Evolutionary conservation across 2,329 filamentous ascomycete species (phyloP).

Genomic region (Penicillium sp.): DNA sequence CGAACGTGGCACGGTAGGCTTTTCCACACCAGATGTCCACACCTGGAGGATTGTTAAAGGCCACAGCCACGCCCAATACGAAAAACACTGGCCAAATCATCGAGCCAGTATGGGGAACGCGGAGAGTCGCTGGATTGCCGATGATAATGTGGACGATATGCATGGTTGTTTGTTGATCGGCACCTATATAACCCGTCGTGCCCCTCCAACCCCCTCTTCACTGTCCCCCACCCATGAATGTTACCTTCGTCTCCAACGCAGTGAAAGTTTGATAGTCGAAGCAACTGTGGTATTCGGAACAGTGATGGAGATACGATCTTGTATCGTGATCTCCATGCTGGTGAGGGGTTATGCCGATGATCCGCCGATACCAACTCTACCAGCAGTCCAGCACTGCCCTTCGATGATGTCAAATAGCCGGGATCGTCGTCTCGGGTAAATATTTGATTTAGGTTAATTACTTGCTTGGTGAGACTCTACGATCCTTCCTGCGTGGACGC

Average conservation of each 20-base stretch:
- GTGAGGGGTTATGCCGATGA: neutral
- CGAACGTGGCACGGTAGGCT: constrained; percentile 46
- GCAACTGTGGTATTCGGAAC: constrained; percentile 1
- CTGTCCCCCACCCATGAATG: constrained; percentile 11
- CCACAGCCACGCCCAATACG: constrained; percentile 10
- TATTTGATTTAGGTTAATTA: neutral
- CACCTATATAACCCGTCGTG: neutral
- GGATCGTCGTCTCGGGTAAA: neutral
- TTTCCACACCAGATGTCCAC: constrained; percentile 55
- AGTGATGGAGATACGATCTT: neutral
- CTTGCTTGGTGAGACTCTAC: neutral
- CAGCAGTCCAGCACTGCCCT: too few relatives aligned
- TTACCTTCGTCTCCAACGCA: constrained; percentile 13
- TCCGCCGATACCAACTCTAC: neutral
- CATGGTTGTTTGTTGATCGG: constrained; percentile 5
- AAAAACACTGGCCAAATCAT: constrained; percentile 10
- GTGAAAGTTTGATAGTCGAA: neutral
- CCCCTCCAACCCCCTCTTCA: constrained; percentile 10
- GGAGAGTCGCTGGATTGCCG: neutral
- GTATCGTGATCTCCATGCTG: neutral
- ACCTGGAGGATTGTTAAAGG: constrained; percentile 44
- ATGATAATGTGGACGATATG: neutral
- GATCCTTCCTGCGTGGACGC: neutral
- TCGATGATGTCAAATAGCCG: neutral
- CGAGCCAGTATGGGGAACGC: neutral